A percentile compares a stretch with the other conserved stretches of the same genome.
Evolutionary conservation across 2,329 filamentous ascomycete genomes (phyloP).

Genomic region (Aureobasidium sp.): DNA sequence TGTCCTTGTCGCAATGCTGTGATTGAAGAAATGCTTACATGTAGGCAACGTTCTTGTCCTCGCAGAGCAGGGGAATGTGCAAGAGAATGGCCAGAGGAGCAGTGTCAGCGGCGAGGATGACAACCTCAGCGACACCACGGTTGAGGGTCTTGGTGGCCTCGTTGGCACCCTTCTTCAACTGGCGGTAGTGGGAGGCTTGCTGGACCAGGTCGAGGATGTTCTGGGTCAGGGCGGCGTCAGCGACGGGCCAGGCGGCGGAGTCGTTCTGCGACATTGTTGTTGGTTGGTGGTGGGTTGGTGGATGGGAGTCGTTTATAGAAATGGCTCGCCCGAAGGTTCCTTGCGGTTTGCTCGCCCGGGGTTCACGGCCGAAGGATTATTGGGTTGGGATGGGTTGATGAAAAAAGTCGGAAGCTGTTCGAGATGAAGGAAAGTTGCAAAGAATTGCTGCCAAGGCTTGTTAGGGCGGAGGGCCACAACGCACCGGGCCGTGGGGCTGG

Average conservation of each 20-base stretch:
- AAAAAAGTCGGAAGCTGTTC: background rate
- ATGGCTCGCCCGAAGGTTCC: slow-evolving; percentile 16
- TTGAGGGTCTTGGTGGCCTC: slow-evolving; percentile 36
- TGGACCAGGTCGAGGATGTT: slow-evolving; percentile 53
- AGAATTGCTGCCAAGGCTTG: background rate
- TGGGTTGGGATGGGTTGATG: background rate
- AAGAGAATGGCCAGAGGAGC: slow-evolving; percentile 79
- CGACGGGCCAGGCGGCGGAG: slow-evolving; percentile 25
- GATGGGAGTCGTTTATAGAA: background rate
- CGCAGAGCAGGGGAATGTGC: slow-evolving; percentile 80
- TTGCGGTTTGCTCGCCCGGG: slow-evolving; percentile 15
- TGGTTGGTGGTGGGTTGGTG: background rate
- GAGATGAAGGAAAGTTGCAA: background rate
- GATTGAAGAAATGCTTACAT: slow-evolving; percentile 36
- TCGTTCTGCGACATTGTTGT: slow-evolving; percentile 18
- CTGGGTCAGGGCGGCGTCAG: slow-evolving; percentile 42
- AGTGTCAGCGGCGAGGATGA: slow-evolving; percentile 85
- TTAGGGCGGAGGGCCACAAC: background rate
- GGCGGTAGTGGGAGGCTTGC: slow-evolving; percentile 54
- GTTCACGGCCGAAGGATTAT: slow-evolving; percentile 12
- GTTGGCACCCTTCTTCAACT: slow-evolving; percentile 82
- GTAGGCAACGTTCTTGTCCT: slow-evolving; percentile 66
- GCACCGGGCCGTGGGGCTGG: background rate
- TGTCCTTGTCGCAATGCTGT: no score
- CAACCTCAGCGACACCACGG: slow-evolving; percentile 72